Percentiles rank a stretch among this genome's conserved stretches.
These are phyloP conservation scores for Lagenidium sp. DNA, from an alignment of 352 stramenopile genomes.

Conservation along the genomic window DNA sequence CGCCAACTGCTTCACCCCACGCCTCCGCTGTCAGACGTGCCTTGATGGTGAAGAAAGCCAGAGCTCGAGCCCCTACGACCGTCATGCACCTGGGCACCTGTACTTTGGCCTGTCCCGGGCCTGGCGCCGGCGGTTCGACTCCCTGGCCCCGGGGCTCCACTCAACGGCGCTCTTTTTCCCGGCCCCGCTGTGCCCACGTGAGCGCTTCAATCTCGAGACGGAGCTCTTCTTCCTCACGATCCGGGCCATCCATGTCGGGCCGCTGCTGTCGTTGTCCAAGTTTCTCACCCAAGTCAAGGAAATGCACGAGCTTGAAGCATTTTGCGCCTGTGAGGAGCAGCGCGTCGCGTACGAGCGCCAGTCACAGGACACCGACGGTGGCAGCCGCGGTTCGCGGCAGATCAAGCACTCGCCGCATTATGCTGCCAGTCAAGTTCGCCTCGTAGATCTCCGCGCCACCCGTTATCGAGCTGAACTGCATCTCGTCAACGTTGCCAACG, in stretches of 20 bases:
- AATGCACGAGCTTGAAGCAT: slow-evolving; percentile 46
- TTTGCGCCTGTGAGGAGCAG: slow-evolving; percentile 57
- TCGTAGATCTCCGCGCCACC: slow-evolving; percentile 36
- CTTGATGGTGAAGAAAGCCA: slow-evolving; percentile 36
- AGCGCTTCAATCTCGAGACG: slow-evolving; percentile 34
- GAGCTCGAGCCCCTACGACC: slow-evolving; percentile 26
- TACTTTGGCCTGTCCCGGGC: slow-evolving; percentile 47
- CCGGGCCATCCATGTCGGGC: slow-evolving; percentile 55
- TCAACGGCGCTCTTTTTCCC: too few species aligned
- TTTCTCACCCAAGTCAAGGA: slow-evolving; percentile 46
- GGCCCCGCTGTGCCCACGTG: slow-evolving; percentile 33
- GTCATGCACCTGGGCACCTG: slow-evolving; percentile 52
- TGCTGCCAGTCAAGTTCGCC: slow-evolving; percentile 40
- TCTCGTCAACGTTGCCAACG: slow-evolving; percentile 34
- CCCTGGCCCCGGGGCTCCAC: slow-evolving; percentile 13
- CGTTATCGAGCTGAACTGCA: slow-evolving; percentile 48
- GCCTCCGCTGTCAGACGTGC: slow-evolving; percentile 40
- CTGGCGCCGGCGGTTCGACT: slow-evolving; percentile 29
- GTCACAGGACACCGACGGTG: background rate
- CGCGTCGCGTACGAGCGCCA: slow-evolving; percentile 26
- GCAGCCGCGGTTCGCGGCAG: background rate
- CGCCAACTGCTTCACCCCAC: slow-evolving; percentile 40
- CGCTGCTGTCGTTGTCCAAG: slow-evolving; percentile 41
- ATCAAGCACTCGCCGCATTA: slow-evolving; percentile 48
- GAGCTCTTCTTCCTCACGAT: slow-evolving; percentile 61